Conservation (phyloP, 768 basidiomycete species). For the Tylopilus sp. region DNA sequence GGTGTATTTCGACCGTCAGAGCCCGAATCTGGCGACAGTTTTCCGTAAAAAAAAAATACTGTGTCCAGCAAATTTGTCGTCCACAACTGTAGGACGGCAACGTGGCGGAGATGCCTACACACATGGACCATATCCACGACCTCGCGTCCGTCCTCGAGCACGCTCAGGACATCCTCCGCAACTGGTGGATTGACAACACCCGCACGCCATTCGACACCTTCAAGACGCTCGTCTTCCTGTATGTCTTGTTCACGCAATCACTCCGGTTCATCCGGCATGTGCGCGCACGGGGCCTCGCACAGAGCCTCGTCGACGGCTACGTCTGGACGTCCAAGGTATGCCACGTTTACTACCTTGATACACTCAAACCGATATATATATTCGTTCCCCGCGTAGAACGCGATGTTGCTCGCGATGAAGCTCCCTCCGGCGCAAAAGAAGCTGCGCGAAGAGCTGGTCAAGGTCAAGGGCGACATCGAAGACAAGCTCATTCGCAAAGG, state of each 20-base stretch:
- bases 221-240: slow-evolving; percentile 35
- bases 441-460: slow-evolving; percentile 47
- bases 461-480: slow-evolving; percentile 66
- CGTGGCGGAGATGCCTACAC: too few species aligned
- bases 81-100: too few species aligned
- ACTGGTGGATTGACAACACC: slow-evolving; percentile 13
- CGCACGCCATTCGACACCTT: slow-evolving; percentile 23
- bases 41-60: too few species aligned
- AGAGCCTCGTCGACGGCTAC: slow-evolving; percentile 26
- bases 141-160: too few species aligned
- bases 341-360: neutral
- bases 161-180: too few species aligned
- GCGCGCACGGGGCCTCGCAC: slow-evolving; percentile 34
- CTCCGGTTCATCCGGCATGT: slow-evolving; percentile 32
- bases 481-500: slow-evolving; percentile 64
- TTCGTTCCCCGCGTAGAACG: too few species aligned
- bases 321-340: slow-evolving; percentile 26
- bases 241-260: slow-evolving; percentile 25
- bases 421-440: slow-evolving; percentile 59
- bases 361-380: neutral
- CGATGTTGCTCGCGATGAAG: slow-evolving; percentile 54
- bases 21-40: too few species aligned
- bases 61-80: too few species aligned
- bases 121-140: too few species aligned
- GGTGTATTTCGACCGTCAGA: too few species aligned